Conservation (phyloP, 75 land plant species). For the Ceratopteris richardii region DNA sequence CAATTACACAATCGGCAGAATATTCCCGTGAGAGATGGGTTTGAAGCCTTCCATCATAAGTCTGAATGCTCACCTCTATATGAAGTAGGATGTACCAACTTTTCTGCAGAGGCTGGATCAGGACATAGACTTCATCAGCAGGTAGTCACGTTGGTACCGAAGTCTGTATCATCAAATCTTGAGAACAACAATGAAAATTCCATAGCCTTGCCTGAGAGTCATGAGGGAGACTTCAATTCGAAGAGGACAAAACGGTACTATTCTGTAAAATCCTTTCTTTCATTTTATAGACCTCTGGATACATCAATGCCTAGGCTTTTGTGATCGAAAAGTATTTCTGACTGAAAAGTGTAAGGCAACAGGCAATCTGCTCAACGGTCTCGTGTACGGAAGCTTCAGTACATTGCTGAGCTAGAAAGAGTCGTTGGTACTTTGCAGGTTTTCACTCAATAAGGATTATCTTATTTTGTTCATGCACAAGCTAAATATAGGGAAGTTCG, state of each 20-base stretch:
- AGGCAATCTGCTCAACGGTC: slow-evolving; percentile 57
- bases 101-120: slow-evolving; percentile 23
- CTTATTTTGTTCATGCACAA: too few species aligned
- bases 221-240: too few species aligned
- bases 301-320: too few species aligned
- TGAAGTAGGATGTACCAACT: slow-evolving; percentile 8
- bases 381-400: slow-evolving; percentile 59
- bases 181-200: too few species aligned
- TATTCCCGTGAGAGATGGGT: background rate
- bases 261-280: too few species aligned
- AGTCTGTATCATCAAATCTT: too few species aligned
- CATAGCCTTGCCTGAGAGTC: too few species aligned
- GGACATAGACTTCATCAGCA: slow-evolving; percentile 7
- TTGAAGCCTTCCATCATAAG: slow-evolving; percentile 32
- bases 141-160: background rate
- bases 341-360: slow-evolving; percentile 8
- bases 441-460: too few species aligned
- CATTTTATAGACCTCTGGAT: too few species aligned
- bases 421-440: slow-evolving; percentile 46
- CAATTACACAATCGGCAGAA: slow-evolving; percentile 3
- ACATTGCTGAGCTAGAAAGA: slow-evolving; percentile 62
- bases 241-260: too few species aligned
- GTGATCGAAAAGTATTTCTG: too few species aligned
- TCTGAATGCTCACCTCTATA: slow-evolving; percentile 22
- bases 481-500: too few species aligned